Base-by-base conservation (phyloP, 208 protist species). In the Ichthyophonus hoferi region DNA sequence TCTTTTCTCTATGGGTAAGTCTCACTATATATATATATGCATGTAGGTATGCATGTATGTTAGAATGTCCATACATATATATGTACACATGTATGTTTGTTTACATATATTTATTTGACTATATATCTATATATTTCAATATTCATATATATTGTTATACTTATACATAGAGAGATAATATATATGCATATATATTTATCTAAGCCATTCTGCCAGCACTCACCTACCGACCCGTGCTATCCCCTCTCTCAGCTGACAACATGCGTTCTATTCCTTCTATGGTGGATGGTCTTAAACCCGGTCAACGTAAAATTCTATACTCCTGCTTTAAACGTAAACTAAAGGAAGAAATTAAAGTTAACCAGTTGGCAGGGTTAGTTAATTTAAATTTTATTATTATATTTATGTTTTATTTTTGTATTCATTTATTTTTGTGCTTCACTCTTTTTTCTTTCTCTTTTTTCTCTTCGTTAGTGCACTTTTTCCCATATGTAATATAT, bases 211-310 rank as follows among this genome's bases (percentile, higher is more conserved):
- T n/a, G n/a, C n/a, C n/a, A n/a, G n/a, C n/a, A n/a, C n/a, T n/a
- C n/a, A n/a, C n/a, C n/a, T n/a, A 67, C 24, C 50, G 24, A 67
- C 7, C 50, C 24, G 50, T n/a, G 14, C 50, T 79, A n/a, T 88
- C 17, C 85, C 31, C 35, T 35, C 81, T 78, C 31, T 78, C 35
- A 87, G 92, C 92, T n/a, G 94, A 95, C 88, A 95, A 96, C 87
- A n/a, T 91, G 35, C 92, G 97, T 67, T 96, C 96, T 0, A 98
- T 98, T 90, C 97, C 97, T 3, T 95, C 91, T 0, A 38, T 97
- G 1, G 93, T 99, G 0, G 99, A 99, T 93, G 99, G 99, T 39
- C 94, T 99, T 67, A 99, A 99, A 91, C 98, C 98, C 1, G 97
- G 96, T 0, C 98, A 99, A 91, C 94, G 99, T 79, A 99, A 99